These are phyloP conservation scores for Apophysomyces trapeziformis DNA, from an alignment of 371 early-diverging fungal genomes.

Conservation along the genomic window DNA sequence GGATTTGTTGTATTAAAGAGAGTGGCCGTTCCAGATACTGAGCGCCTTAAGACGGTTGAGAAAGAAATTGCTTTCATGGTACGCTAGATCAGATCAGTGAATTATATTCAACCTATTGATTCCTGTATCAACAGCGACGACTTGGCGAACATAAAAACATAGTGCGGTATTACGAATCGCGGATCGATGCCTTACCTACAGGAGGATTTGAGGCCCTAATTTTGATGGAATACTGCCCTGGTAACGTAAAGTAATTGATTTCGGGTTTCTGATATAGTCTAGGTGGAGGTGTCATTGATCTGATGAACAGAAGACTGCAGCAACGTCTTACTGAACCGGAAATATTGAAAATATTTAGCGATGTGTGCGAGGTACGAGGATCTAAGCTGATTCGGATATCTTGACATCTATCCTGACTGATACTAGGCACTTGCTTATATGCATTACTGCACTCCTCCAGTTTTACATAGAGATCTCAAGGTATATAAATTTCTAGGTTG, in stretches of 20 bases:
- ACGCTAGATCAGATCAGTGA: constrained; percentile 16
- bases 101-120: neutral
- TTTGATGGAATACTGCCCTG: constrained; percentile 90
- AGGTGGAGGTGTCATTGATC: constrained; percentile 86
- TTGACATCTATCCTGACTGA: neutral
- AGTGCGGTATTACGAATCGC: constrained; percentile 78
- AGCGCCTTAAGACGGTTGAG: constrained; percentile 63
- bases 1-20: constrained; percentile 77
- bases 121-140: constrained; percentile 50
- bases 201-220: constrained; percentile 82
- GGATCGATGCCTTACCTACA: constrained; percentile 58
- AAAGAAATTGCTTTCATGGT: constrained; percentile 84
- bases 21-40: constrained; percentile 74
- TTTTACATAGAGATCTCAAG: constrained; percentile 89
- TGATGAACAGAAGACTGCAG: constrained; percentile 81
- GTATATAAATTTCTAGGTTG: constrained; percentile 38
- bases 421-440: constrained; percentile 85
- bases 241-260: constrained; percentile 37
- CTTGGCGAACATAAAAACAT: constrained; percentile 84
- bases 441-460: constrained; percentile 79
- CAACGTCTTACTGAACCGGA: constrained; percentile 78
- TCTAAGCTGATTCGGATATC: neutral
- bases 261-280: neutral
- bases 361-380: constrained; percentile 72
- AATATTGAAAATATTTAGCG: constrained; percentile 84